A percentile compares a stretch with the other conserved stretches of the same genome.
phyloP scores from a whole-genome alignment of 495 filamentous ascomycete species.

The Cladorrhinum samala region DNA sequence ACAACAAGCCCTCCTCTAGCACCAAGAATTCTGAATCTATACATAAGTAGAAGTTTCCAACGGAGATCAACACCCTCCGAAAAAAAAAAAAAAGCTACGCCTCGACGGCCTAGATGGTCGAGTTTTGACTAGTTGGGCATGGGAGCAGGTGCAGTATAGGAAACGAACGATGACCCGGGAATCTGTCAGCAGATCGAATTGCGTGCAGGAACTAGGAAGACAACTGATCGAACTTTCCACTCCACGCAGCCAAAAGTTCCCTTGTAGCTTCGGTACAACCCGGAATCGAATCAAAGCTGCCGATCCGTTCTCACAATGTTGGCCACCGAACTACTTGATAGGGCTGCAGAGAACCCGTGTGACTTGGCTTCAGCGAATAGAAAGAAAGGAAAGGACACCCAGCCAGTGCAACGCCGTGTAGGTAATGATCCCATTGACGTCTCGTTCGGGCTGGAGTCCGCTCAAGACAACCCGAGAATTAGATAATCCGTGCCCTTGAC shows the following conservation, averaged over 20 bases:
- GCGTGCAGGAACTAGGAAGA: conserved; percentile 4
- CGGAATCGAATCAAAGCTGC: not conserved
- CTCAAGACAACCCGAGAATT: not conserved
- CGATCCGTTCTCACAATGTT: not conserved
- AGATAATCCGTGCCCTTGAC: not conserved
- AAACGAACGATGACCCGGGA: not conserved
- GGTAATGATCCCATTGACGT: not conserved
- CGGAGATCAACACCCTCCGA: no score
- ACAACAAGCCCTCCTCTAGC: no score
- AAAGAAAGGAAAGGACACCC: not conserved
- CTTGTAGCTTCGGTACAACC: not conserved
- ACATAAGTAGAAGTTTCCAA: no score
- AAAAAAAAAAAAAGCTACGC: no score
- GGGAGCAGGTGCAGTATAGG: not conserved
- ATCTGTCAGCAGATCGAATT: conserved; percentile 9
- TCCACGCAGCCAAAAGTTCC: not conserved
- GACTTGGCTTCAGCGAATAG: conserved; percentile 12
- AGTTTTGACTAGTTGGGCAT: conserved; percentile 1
- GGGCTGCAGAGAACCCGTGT: conserved; percentile 21
- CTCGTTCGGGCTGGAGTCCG: not conserved
- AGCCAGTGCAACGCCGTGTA: not conserved
- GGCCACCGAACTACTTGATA: conserved; percentile 16
- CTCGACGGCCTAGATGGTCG: no score
- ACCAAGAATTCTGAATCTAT: no score
- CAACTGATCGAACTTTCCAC: not conserved